Conservation (phyloP, 108 stramenopile genomes). For the Skeletonema tropicum region DNA sequence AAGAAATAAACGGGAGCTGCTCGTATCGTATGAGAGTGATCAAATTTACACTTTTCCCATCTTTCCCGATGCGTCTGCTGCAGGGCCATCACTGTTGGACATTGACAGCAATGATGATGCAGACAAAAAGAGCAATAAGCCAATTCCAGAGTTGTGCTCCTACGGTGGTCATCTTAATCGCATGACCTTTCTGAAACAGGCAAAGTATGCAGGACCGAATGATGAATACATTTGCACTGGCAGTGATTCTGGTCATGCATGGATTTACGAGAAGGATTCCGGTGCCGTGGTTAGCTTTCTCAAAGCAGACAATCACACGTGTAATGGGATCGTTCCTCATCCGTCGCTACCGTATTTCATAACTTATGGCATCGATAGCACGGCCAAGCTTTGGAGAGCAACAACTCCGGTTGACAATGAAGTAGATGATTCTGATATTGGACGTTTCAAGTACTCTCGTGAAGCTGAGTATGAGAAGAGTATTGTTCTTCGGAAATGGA, state of each 20-base stretch:
- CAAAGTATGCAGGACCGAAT: slow-evolving; percentile 78
- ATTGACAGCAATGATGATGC: slow-evolving; percentile 15
- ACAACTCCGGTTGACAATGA: slow-evolving; percentile 70
- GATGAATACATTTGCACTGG: slow-evolving; percentile 90
- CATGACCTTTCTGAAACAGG: slow-evolving; percentile 78
- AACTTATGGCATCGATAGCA: slow-evolving; percentile 87
- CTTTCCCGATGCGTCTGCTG: slow-evolving; percentile 50
- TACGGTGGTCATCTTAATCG: slow-evolving; percentile 87
- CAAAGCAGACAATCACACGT: slow-evolving; percentile 75
- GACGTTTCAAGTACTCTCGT: slow-evolving; percentile 41
- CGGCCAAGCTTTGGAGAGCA: slow-evolving; percentile 85
- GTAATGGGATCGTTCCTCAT: slow-evolving; percentile 86
- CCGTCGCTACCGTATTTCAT: slow-evolving; percentile 76
- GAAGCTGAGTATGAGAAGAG: slow-evolving; percentile 54
- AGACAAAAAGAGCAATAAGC: slow-evolving; percentile 2
- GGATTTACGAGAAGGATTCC: slow-evolving; percentile 69
- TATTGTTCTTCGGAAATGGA: slow-evolving; percentile 57
- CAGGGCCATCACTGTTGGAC: slow-evolving; percentile 56
- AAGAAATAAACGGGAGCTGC: slow-evolving; percentile 62
- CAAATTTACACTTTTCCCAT: slow-evolving; percentile 83
- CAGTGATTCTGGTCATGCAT: slow-evolving; percentile 80
- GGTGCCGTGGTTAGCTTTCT: slow-evolving; percentile 74
- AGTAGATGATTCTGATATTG: slow-evolving; percentile 69
- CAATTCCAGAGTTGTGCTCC: slow-evolving; percentile 53
- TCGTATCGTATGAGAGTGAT: slow-evolving; percentile 85